These are phyloP conservation scores for Dactylellina parvicollis DNA, from an alignment of 2,329 filamentous ascomycete genomes.

Conservation along the genomic window DNA sequence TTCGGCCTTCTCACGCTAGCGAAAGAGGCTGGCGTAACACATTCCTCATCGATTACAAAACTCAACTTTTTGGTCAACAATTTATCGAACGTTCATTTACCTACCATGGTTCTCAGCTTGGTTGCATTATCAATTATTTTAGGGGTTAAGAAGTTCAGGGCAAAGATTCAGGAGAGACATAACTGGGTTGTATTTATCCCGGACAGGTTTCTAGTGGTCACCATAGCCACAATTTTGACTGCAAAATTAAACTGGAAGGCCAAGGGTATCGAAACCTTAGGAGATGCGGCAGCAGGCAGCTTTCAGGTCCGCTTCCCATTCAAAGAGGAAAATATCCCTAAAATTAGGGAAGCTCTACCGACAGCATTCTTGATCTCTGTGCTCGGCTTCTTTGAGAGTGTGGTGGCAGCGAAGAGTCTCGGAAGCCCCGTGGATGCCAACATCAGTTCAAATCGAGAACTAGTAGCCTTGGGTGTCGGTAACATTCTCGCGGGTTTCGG, in stretches of 20 bases:
- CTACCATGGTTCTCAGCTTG: conserved; percentile 80
- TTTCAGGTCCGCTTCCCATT: conserved; percentile 92
- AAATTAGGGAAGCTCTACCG: conserved; percentile 85
- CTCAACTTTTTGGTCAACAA: conserved; percentile 80
- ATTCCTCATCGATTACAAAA: conserved; percentile 88
- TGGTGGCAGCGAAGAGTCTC: conserved; percentile 91
- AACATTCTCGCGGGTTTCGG: conserved; percentile 93
- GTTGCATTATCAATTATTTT: conserved; percentile 88
- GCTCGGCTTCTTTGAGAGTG: conserved; percentile 98
- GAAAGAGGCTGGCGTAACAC: conserved; percentile 72
- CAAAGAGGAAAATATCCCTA: conserved; percentile 76
- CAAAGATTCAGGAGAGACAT: conserved; percentile 78
- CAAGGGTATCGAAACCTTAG: conserved; percentile 83
- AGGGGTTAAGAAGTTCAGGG: conserved; percentile 80
- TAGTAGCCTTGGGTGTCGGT: conserved; percentile 88
- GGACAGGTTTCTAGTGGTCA: conserved; percentile 88
- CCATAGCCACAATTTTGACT: conserved; percentile 81
- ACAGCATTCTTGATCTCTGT: conserved; percentile 93
- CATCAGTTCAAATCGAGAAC: conserved; percentile 75
- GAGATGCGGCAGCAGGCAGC: conserved; percentile 75
- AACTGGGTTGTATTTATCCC: conserved; percentile 86
- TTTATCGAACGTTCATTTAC: conserved; percentile 71
- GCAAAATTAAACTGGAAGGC: conserved; percentile 81
- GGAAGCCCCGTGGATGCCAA: conserved; percentile 81
- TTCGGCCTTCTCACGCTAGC: conserved; percentile 78